A percentile compares a stretch with the other conserved stretches of the same genome.
phyloP scores from a whole-genome alignment of 176 grass and related monocot species.

The Elaeis guineensis region DNA sequence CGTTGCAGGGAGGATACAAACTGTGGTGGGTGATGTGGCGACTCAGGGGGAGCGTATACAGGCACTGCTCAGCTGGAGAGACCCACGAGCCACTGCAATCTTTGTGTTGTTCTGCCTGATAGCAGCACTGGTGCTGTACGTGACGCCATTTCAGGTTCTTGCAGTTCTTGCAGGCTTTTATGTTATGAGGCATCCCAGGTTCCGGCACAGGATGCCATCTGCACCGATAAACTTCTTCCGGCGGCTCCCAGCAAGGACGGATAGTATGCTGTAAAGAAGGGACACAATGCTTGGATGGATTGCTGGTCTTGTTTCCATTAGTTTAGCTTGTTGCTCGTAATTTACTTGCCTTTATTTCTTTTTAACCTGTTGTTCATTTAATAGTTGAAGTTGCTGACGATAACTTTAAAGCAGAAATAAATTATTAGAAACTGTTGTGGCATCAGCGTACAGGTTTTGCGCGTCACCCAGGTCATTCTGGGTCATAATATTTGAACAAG shows the following conservation, averaged over 20 bases:
- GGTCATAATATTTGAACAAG: too few relatives aligned
- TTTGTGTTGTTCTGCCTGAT: slow-evolving; percentile 87
- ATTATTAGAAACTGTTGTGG: too few relatives aligned
- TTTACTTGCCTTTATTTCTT: too few relatives aligned
- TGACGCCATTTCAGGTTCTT: slow-evolving; percentile 83
- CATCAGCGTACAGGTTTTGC: too few relatives aligned
- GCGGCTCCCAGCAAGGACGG: slow-evolving; percentile 63
- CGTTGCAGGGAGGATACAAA: slow-evolving; percentile 88
- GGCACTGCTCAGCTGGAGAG: slow-evolving; percentile 92
- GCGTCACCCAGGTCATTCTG: too few relatives aligned
- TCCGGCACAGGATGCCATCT: slow-evolving; percentile 73
- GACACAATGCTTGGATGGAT: not conserved
- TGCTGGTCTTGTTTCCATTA: not conserved
- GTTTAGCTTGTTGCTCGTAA: too few relatives aligned
- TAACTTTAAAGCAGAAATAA: too few relatives aligned
- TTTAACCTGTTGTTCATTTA: too few relatives aligned
- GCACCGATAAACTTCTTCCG: slow-evolving; percentile 78
- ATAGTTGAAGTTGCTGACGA: too few relatives aligned
- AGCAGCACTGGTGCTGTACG: slow-evolving; percentile 65
- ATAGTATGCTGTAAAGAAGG: slow-evolving; percentile 69
- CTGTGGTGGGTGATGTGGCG: slow-evolving; percentile 82
- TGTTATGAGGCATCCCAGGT: slow-evolving; percentile 86
- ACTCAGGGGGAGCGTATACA: slow-evolving; percentile 93
- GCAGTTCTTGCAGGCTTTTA: slow-evolving; percentile 72
- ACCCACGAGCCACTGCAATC: slow-evolving; percentile 70